These are phyloP conservation scores for Penicillium palitans DNA, from an alignment of 2,329 filamentous ascomycete genomes.

Conservation along the genomic window DNA sequence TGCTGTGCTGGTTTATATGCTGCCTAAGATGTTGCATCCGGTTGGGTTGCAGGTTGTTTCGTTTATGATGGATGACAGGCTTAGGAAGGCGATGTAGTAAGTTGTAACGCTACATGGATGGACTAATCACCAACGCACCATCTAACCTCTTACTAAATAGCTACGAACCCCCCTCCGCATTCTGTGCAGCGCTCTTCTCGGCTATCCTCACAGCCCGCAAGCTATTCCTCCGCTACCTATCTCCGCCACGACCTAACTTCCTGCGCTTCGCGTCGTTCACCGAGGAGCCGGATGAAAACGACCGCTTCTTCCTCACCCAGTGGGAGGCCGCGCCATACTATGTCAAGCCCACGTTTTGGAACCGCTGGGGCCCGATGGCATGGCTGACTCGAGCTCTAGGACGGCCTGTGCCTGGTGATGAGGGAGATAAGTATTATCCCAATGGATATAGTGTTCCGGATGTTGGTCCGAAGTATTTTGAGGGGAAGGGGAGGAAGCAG, in stretches of 20 bases:
- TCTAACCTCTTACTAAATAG: conserved; percentile 23
- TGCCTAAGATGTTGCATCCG: conserved; percentile 48
- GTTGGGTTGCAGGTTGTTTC: conserved; percentile 55
- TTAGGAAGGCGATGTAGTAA: conserved; percentile 66
- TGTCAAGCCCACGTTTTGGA: conserved; percentile 59
- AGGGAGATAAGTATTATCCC: conserved; percentile 49
- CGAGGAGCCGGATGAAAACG: conserved; percentile 54
- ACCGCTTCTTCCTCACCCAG: conserved; percentile 51
- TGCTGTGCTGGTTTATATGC: conserved; percentile 60
- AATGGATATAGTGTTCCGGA: conserved; percentile 55
- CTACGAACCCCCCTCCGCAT: conserved; percentile 42
- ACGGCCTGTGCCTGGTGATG: conserved; percentile 50
- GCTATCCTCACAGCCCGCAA: conserved; percentile 54
- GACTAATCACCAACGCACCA: not conserved
- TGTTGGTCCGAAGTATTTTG: conserved; percentile 60
- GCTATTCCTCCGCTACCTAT: conserved; percentile 58
- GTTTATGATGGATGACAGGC: conserved; percentile 63
- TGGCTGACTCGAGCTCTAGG: conserved; percentile 52
- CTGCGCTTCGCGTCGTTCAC: conserved; percentile 42
- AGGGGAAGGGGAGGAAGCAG: conserved; percentile 49
- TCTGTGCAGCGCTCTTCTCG: conserved; percentile 45
- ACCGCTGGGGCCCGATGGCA: conserved; percentile 61
- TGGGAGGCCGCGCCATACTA: conserved; percentile 69
- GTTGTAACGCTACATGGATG: conserved; percentile 21
- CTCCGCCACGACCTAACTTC: conserved; percentile 57